A percentile compares a stretch with the other conserved stretches of the same genome.
Conservation (phyloP, 768 basidiomycete genomes). For the Russula sp. region DNA sequence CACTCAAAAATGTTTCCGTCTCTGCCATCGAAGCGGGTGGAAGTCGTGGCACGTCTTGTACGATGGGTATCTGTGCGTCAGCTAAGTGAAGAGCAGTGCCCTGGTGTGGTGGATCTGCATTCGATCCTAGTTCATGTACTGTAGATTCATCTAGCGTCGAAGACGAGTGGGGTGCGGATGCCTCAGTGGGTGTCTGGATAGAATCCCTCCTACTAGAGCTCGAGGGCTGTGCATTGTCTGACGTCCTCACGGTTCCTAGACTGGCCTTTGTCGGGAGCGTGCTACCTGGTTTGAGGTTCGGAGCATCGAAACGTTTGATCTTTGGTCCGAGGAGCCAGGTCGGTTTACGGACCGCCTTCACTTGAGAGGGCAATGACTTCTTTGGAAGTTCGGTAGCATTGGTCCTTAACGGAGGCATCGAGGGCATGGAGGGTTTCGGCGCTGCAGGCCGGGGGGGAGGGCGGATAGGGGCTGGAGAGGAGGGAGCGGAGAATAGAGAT, state of each 20-base stretch:
- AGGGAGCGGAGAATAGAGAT: constrained; percentile 24
- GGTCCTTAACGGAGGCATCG: not conserved
- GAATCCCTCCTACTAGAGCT: constrained; percentile 1
- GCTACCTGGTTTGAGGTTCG: constrained; percentile 17
- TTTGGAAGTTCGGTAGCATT: not conserved
- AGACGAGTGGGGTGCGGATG: not conserved
- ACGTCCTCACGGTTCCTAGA: constrained; percentile 1
- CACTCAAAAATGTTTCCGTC: constrained; percentile 33
- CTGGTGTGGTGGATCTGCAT: not conserved
- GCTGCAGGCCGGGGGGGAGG: not conserved
- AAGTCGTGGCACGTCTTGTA: constrained; percentile 7
- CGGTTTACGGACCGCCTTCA: constrained; percentile 11
- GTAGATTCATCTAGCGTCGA: not conserved
- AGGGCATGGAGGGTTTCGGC: not conserved
- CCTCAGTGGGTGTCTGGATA: not conserved
- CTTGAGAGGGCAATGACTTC: not conserved
- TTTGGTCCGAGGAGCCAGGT: constrained; percentile 24
- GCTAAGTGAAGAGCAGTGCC: not conserved
- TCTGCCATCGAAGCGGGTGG: constrained; percentile 19
- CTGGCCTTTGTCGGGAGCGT: constrained; percentile 17
- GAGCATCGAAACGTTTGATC: constrained; percentile 28
- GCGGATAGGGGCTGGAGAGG: constrained; percentile 17
- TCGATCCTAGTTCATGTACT: not conserved
- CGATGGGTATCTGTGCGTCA: not conserved
- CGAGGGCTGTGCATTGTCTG: not conserved